Evolutionary conservation across 805 yeast species (phyloP).

Genomic region (Pichia rugopelliculosa): DNA sequence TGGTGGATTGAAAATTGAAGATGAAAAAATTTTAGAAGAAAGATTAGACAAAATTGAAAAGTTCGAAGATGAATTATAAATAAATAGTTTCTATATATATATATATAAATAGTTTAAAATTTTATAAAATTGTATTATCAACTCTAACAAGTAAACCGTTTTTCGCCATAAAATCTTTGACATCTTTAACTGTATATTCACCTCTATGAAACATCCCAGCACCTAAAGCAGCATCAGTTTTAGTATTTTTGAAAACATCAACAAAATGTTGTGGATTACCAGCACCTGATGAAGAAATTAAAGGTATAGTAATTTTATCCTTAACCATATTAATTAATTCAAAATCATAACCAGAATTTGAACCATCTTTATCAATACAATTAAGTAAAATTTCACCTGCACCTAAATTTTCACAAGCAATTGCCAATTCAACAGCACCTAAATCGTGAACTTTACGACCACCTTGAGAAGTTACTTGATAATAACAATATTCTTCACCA

Average conservation of each 20-base stretch:
- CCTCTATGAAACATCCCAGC: slow-evolving; percentile 98
- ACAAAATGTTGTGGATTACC: slow-evolving; percentile 88
- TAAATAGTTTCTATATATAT: neutral
- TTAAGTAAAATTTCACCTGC: slow-evolving; percentile 93
- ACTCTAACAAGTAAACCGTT: slow-evolving; percentile 69
- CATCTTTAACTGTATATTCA: slow-evolving; percentile 81
- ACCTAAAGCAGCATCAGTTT: slow-evolving; percentile 94
- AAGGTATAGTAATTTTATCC: slow-evolving; percentile 74
- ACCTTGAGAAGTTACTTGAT: slow-evolving; percentile 93
- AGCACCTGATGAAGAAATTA: slow-evolving; percentile 97
- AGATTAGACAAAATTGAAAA: slow-evolving; percentile 47
- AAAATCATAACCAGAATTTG: slow-evolving; percentile 88
- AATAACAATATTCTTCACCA: slow-evolving; percentile 86
- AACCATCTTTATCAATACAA: slow-evolving; percentile 95
- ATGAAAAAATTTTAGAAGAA: slow-evolving; percentile 44
- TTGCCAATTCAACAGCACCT: slow-evolving; percentile 85
- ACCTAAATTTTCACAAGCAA: slow-evolving; percentile 86
- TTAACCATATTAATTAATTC: slow-evolving; percentile 80
- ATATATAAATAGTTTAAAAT: neutral
- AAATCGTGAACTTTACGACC: slow-evolving; percentile 84
- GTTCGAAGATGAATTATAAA: slow-evolving; percentile 30
- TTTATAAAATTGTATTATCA: slow-evolving; percentile 29
- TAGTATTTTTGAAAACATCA: slow-evolving; percentile 75
- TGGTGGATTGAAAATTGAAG: slow-evolving; percentile 63
- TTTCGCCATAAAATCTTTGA: slow-evolving; percentile 56